Evolutionary conservation across 345 rosid genomes (phyloP).

Genomic region (Sonneratia alba): DNA sequence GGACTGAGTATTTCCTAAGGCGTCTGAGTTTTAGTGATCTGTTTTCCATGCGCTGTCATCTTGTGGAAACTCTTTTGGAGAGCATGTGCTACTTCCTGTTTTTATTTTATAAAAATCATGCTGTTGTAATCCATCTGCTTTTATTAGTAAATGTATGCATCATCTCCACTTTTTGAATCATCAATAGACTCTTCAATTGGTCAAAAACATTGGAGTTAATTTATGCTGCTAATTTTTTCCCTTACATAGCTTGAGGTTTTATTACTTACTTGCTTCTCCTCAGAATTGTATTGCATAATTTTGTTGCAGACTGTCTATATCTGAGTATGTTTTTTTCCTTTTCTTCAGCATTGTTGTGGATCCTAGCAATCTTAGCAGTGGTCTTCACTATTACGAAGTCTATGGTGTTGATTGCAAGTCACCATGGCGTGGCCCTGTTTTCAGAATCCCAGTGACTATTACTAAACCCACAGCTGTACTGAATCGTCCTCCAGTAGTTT

Average conservation of each 20-base stretch:
- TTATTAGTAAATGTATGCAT: not conserved
- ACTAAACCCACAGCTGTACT: constrained; percentile 60
- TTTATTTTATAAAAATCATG: not conserved
- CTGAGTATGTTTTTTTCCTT: constrained; percentile 3
- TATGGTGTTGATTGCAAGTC: constrained; percentile 91
- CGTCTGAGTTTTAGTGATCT: not conserved
- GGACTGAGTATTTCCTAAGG: not conserved
- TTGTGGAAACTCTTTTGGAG: not conserved
- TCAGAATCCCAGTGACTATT: constrained; percentile 79
- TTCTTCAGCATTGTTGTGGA: constrained; percentile 79
- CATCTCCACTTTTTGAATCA: not conserved
- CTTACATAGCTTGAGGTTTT: not conserved
- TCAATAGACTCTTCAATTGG: not conserved
- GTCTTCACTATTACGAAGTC: constrained; percentile 86
- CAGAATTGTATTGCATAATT: not conserved
- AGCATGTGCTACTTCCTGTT: not conserved
- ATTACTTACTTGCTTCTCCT: not conserved
- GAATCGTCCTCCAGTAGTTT: constrained; percentile 57
- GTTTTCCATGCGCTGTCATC: not conserved
- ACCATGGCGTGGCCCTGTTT: constrained; percentile 87
- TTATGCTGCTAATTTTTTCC: not conserved
- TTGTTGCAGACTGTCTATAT: not conserved
- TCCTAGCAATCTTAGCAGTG: constrained; percentile 70
- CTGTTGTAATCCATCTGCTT: not conserved
- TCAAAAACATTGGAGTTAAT: not conserved